Percentiles rank a stretch among this genome's conserved stretches.
phyloP scores from a whole-genome alignment of 306 rosid species.

The Malus sieversii region DNA sequence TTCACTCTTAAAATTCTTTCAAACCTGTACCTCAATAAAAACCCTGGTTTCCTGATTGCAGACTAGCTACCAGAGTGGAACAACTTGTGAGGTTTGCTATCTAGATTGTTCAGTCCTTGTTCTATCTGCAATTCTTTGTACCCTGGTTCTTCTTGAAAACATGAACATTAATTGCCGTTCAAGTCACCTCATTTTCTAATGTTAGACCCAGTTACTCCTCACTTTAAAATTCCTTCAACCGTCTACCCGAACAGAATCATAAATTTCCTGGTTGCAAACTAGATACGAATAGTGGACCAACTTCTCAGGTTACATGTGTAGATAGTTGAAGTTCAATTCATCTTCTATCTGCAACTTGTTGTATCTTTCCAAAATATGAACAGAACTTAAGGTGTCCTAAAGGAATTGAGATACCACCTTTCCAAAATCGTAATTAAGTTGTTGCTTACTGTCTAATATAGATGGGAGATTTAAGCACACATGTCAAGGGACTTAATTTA shows the following conservation, averaged over 20 bases:
- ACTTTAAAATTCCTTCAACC: not conserved
- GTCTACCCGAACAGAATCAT: not conserved
- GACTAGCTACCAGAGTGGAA: not conserved
- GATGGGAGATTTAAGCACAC: not conserved
- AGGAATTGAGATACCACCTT: not conserved
- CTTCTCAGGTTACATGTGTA: not conserved
- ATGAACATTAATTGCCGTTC: not conserved
- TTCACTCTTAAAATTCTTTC: not conserved
- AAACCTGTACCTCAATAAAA: not conserved
- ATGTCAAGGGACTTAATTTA: not conserved
- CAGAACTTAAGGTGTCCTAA: not conserved
- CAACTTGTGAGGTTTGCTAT: not conserved
- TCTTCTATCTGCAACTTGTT: not conserved
- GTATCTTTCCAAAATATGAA: not conserved
- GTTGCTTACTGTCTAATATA: not conserved
- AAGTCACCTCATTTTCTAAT: not conserved
- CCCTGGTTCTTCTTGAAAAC: not conserved
- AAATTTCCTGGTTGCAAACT: not conserved
- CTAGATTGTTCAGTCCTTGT: not conserved
- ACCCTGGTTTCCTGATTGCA: not conserved
- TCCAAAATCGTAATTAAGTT: not conserved
- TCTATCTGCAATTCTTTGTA: not conserved
- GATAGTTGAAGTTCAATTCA: not conserved
- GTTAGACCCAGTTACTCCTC: not conserved
- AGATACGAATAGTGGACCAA: not conserved